phyloP scores from a whole-genome alignment of 129 eudicot genomes.

The Cynara cardunculus region DNA sequence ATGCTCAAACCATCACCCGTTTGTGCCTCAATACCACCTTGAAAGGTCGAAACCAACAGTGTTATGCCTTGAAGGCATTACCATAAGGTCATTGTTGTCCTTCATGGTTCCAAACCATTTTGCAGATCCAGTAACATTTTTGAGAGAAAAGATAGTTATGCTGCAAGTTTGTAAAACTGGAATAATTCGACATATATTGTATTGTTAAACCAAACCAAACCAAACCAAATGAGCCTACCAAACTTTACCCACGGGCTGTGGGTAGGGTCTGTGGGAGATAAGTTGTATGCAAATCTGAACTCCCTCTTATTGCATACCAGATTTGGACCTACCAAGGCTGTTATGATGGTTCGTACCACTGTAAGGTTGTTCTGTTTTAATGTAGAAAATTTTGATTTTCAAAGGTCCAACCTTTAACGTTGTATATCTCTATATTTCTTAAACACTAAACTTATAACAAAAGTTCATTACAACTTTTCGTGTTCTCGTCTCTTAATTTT shows the following conservation, averaged over 20 bases:
- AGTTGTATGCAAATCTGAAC: no score
- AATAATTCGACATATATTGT: no score
- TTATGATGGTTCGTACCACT: neutral
- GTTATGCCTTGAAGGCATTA: neutral
- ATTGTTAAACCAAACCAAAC: no score
- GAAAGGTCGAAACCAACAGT: neutral
- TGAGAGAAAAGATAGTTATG: neutral
- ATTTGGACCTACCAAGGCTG: neutral
- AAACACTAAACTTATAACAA: neutral
- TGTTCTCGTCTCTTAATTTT: neutral
- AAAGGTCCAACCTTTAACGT: neutral
- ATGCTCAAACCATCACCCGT: neutral
- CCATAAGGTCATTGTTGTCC: neutral
- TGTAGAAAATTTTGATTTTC: neutral
- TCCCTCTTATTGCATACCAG: no score
- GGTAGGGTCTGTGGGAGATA: no score
- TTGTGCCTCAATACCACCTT: neutral
- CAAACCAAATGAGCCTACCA: no score
- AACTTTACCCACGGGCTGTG: no score
- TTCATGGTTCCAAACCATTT: neutral
- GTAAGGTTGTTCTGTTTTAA: neutral
- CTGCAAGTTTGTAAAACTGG: neutral
- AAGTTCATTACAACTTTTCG: neutral
- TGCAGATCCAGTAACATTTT: neutral
- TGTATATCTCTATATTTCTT: no score